phyloP scores from a whole-genome alignment of 1,284 basidiomycete genomes.

The Phellopilus nigrolimitatus region DNA sequence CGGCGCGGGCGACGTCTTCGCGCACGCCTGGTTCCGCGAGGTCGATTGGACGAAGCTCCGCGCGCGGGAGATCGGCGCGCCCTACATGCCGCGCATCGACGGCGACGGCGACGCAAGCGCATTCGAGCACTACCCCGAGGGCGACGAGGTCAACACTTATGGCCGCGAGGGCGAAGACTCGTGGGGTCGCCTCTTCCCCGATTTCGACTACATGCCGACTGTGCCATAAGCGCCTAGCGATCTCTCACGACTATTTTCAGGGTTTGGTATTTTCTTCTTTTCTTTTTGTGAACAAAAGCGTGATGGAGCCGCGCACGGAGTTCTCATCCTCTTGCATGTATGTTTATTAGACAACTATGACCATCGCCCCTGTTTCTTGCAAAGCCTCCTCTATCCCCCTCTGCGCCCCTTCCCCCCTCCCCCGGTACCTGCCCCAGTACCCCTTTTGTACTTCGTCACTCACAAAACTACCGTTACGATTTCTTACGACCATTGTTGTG shows the following conservation, averaged over 20 bases:
- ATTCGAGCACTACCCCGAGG: constrained; percentile 19
- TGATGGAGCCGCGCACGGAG: no score
- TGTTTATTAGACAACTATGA: no score
- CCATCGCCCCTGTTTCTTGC: no score
- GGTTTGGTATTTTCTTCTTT: no score
- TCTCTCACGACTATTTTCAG: no score
- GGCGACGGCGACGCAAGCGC: constrained; percentile 21
- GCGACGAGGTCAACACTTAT: constrained; percentile 17
- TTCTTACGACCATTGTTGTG: no score
- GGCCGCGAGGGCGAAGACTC: constrained; percentile 16
- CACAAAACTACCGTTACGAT: no score
- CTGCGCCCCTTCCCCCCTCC: no score
- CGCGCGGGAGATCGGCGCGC: constrained; percentile 78
- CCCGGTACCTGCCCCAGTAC: no score
- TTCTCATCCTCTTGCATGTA: no score
- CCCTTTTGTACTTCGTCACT: no score
- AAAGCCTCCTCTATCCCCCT: no score
- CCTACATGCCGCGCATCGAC: constrained; percentile 19
- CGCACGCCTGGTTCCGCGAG: constrained; percentile 95
- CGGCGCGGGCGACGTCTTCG: constrained; percentile 94
- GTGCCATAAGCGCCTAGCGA: not conserved
- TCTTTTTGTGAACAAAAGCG: not conserved
- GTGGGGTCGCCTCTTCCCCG: constrained; percentile 16
- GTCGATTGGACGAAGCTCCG: constrained; percentile 91
- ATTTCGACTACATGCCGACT: constrained; percentile 20